Conservation (phyloP, 768 basidiomycete species). For the Tricholoma matsutake region DNA sequence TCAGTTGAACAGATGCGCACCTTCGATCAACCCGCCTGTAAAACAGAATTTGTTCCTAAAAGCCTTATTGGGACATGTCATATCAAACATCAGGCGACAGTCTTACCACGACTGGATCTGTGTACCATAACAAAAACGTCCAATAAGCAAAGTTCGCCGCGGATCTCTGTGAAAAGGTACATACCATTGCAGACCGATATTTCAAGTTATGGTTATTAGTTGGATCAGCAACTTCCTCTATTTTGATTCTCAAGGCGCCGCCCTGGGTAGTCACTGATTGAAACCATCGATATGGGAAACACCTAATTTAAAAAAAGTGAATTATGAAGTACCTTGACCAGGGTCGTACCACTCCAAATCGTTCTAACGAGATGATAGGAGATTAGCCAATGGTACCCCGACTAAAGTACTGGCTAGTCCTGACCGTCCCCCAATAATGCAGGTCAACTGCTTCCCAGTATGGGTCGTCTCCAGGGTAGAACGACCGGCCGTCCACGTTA, state of each 20-base stretch:
- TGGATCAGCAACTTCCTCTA: constrained; percentile 48
- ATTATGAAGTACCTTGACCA: constrained; percentile 29
- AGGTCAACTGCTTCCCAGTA: constrained; percentile 59
- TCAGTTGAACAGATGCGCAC: constrained; percentile 20
- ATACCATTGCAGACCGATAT: constrained; percentile 53
- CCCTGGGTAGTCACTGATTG: constrained; percentile 54
- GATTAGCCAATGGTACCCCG: background rate
- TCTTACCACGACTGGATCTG: constrained; percentile 35
- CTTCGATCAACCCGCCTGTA: constrained; percentile 69
- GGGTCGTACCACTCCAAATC: constrained; percentile 85
- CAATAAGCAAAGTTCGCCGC: background rate
- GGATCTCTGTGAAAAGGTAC: constrained; percentile 15
- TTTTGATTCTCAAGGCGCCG: constrained; percentile 70
- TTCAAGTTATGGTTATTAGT: constrained; percentile 60
- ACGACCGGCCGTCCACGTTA: constrained; percentile 65
- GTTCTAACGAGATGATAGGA: constrained; percentile 24
- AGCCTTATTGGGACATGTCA: background rate
- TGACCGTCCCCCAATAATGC: constrained; percentile 65
- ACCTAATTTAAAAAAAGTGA: background rate
- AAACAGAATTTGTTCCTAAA: constrained; percentile 67
- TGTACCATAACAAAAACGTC: background rate
- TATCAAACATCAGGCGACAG: background rate
- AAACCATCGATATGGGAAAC: background rate
- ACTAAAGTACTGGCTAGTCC: constrained; percentile 34
- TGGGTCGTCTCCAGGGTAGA: constrained; percentile 68